Conservation (phyloP, 2,329 filamentous ascomycete species). For the Penicillium brevicompactum region DNA sequence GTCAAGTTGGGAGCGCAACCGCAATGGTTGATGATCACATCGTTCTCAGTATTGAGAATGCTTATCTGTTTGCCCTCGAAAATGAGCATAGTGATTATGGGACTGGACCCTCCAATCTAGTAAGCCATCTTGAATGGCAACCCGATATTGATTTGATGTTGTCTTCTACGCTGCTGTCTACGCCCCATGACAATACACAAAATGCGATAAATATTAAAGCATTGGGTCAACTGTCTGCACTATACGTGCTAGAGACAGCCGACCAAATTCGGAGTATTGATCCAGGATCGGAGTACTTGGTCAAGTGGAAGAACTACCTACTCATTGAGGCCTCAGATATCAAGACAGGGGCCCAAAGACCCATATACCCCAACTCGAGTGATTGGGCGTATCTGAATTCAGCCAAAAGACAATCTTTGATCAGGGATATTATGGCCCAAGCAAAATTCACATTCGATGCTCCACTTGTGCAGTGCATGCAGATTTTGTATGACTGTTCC, state of each 20-base stretch:
- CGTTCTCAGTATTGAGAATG: not conserved
- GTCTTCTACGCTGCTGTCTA: not conserved
- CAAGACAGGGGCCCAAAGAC: not conserved
- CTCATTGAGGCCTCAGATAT: not conserved
- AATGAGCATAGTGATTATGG: not conserved
- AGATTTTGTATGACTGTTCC: not conserved
- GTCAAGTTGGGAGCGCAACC: not conserved
- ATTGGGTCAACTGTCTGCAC: not conserved
- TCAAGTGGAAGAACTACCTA: conserved; percentile 5
- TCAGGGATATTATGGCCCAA: not conserved
- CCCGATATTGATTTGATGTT: not conserved
- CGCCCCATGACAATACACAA: not conserved
- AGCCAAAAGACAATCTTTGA: not conserved
- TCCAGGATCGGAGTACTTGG: not conserved
- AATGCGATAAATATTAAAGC: conserved; percentile 2
- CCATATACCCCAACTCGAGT: not conserved
- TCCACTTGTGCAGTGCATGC: not conserved
- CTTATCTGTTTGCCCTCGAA: conserved; percentile 5
- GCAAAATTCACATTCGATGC: conserved; percentile 6
- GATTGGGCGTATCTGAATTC: not conserved
- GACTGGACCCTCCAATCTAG: not conserved
- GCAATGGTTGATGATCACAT: not conserved
- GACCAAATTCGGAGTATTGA: not conserved
- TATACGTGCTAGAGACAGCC: conserved; percentile 3
- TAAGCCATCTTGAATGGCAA: conserved; percentile 8